Evolutionary conservation across 2,329 filamentous ascomycete genomes (phyloP).

Genomic region (Colletotrichum scovillei): DNA sequence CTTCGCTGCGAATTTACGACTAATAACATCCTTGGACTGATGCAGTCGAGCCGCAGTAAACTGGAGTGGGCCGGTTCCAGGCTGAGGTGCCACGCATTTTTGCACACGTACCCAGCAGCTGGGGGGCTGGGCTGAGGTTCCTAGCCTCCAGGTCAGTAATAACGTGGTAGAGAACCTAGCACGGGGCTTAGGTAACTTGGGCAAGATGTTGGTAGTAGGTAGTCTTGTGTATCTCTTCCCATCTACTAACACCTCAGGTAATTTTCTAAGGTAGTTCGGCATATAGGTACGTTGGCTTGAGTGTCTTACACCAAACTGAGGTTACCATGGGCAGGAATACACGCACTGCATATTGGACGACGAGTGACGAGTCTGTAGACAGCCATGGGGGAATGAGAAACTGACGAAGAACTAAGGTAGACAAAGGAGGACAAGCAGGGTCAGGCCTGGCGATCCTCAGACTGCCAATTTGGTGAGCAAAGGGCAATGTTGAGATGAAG

Average conservation of each 20-base stretch:
- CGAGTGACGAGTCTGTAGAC: not conserved
- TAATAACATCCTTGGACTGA: not conserved
- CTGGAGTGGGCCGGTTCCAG: not conserved
- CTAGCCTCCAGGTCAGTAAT: not conserved
- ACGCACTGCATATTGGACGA: not conserved
- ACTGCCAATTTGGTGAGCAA: not conserved
- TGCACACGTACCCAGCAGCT: not conserved
- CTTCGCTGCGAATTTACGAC: not conserved
- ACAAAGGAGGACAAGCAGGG: not conserved
- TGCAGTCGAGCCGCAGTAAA: not conserved
- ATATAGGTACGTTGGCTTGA: not conserved
- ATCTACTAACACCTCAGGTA: not conserved
- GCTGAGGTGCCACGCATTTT: constrained; percentile 7
- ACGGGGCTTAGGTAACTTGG: too few relatives aligned
- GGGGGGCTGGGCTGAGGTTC: not conserved
- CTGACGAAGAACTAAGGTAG: not conserved
- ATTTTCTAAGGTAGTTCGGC: not conserved
- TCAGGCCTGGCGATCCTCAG: constrained; percentile 1
- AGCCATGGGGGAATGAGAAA: not conserved
- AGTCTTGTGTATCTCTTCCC: not conserved
- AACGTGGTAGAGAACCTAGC: not conserved
- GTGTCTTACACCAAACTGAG: not conserved
- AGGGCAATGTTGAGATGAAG: not conserved
- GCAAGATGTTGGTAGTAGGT: too few relatives aligned
- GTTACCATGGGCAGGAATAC: not conserved